Base-by-base conservation (phyloP, 352 stramenopile species). In the Phytophthora sp. region DNA sequence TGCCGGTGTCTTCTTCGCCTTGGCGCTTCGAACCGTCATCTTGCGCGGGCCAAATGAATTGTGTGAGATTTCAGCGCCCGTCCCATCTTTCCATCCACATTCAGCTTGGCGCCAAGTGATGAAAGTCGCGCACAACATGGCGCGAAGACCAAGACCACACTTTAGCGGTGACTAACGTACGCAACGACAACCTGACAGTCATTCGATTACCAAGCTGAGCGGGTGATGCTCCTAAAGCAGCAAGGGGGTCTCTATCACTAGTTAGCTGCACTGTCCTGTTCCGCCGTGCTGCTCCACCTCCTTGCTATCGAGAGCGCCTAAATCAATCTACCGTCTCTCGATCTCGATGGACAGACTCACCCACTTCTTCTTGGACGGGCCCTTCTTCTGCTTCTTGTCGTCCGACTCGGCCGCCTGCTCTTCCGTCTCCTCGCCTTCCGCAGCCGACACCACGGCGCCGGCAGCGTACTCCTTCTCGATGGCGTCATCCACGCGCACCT, bases 401-500 rank as follows among this genome's bases (percentile, higher is more conserved):
- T 72, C 65, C n/a, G 51, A 43, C 15, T 57, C 66, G 15, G 44
- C 62, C 21, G 69, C 60, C 3, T n/a, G n/a, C n/a, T n/a, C n/a
- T n/a, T 72, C 69, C 1, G 28, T 41, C 11, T 35, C 54, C 24
- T 75, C 51, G 10, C 39, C 63, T 45, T 74, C 68, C 12, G 62
- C 41, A 23, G 41, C 54, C 23, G 58, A 59, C 21, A 64, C 37
- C 26, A 69, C 68, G n/a, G 61, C 41, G 13, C 63, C 62, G 37
- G 79, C 68, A 15, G 75, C 82, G 41, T 87, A 83, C 52, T 95
- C 84, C 23, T 82, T 80, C 52, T 87, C 84, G 43, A 94, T 72
- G 5, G 77, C 74, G 58, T 94, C 82, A 49, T 95, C 87, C 50
- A 95, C 84, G 41, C 87, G 87, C 28, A 95, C 74, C 76, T 94